Evolutionary conservation across 164 flowering plant species (phyloP).

Genomic region (Pachysandra terminalis): DNA sequence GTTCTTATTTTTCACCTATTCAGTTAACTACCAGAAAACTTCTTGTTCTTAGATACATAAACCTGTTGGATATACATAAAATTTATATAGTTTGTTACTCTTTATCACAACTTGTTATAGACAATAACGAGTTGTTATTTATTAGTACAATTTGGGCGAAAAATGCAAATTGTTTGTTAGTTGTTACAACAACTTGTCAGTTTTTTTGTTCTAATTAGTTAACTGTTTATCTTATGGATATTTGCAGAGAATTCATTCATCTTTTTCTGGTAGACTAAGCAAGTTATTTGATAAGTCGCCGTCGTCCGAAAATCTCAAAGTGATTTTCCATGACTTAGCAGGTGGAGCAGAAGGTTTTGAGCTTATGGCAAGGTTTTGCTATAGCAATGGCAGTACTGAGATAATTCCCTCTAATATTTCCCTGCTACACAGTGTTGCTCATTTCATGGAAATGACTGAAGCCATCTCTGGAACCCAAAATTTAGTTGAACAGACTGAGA

Average conservation of each 20-base stretch:
- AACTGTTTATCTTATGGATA: neutral
- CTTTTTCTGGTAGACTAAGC: slow-evolving; percentile 39
- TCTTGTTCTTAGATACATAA: too few relatives aligned
- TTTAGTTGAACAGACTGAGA: slow-evolving; percentile 38
- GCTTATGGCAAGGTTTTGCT: slow-evolving; percentile 57
- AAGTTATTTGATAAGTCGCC: slow-evolving; percentile 30
- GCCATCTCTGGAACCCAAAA: slow-evolving; percentile 14
- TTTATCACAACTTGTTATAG: too few relatives aligned
- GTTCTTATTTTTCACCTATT: too few relatives aligned
- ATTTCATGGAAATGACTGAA: slow-evolving; percentile 52
- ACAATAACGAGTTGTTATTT: too few relatives aligned
- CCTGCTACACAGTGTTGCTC: slow-evolving; percentile 35
- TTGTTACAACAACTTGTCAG: too few relatives aligned
- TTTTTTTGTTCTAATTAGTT: too few relatives aligned
- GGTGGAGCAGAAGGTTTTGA: slow-evolving; percentile 70
- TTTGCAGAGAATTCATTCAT: slow-evolving; percentile 40
- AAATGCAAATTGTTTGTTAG: too few relatives aligned
- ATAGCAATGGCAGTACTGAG: slow-evolving; percentile 37
- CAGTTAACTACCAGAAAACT: too few relatives aligned
- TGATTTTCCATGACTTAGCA: slow-evolving; percentile 53
- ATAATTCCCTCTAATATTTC: slow-evolving; percentile 41
- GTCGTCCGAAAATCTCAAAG: slow-evolving; percentile 25
- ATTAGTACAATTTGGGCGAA: too few relatives aligned
- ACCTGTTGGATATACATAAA: too few relatives aligned
- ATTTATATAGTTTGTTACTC: too few relatives aligned